Evolutionary conservation across 2,329 filamentous ascomycete species (phyloP).

Genomic region (Microascus cirrosus): DNA sequence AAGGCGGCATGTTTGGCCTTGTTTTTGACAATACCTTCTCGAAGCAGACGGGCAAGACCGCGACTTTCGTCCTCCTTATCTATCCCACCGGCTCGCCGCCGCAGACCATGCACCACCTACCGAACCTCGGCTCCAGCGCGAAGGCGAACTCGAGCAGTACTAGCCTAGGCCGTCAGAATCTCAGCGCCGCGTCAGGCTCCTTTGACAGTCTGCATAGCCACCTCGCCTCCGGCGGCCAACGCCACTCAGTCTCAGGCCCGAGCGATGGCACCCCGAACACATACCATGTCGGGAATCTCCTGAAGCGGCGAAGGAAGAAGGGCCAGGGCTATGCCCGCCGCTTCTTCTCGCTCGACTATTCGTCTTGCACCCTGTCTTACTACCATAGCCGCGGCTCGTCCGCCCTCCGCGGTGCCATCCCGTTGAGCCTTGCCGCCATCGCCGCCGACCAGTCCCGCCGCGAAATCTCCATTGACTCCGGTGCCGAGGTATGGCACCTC

Average conservation of each 20-base stretch:
- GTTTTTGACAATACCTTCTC: slow-evolving; percentile 99
- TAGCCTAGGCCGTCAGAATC: slow-evolving; percentile 37
- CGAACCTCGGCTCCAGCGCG: slow-evolving; percentile 30
- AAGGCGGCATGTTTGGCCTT: slow-evolving; percentile 88
- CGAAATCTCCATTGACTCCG: slow-evolving; percentile 94
- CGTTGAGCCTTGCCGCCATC: slow-evolving; percentile 80
- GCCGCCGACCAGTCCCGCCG: slow-evolving; percentile 78
- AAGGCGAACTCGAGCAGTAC: slow-evolving; percentile 29
- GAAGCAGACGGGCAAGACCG: slow-evolving; percentile 87
- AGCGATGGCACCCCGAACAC: slow-evolving; percentile 37
- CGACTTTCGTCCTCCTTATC: slow-evolving; percentile 87
- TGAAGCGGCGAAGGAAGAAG: slow-evolving; percentile 86
- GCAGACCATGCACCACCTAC: slow-evolving; percentile 61
- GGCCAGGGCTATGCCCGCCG: slow-evolving; percentile 86
- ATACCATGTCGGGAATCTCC: slow-evolving; percentile 73
- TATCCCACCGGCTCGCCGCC: slow-evolving; percentile 77
- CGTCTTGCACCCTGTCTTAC: slow-evolving; percentile 88
- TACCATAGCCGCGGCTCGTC: slow-evolving; percentile 93
- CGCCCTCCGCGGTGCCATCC: slow-evolving; percentile 82
- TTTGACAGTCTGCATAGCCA: slow-evolving; percentile 51
- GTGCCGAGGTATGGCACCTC: slow-evolving; percentile 93
- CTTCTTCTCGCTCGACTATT: slow-evolving; percentile 94
- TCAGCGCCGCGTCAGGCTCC: slow-evolving; percentile 39
- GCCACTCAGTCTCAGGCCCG: slow-evolving; percentile 36
- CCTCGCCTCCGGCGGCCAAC: slow-evolving; percentile 19